phyloP scores from a whole-genome alignment of 225 moss, liverwort and hornwort species.

The Lunularia cruciata region DNA sequence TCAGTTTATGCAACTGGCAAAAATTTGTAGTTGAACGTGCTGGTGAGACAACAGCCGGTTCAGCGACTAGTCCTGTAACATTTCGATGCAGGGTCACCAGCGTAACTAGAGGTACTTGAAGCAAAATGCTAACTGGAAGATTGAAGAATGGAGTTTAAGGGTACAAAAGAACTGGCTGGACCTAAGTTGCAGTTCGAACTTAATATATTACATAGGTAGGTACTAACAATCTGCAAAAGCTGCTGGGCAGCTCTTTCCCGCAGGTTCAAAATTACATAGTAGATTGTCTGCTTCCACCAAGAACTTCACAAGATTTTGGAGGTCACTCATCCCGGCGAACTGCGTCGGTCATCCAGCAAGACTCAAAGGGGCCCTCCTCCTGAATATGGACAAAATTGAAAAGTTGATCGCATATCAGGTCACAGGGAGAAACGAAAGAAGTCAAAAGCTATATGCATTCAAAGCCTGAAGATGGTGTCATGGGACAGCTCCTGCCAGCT shows the following conservation, averaged over 20 bases:
- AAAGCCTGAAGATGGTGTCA: too few relatives aligned
- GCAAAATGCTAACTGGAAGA: conserved; percentile 16
- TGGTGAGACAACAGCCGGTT: conserved; percentile 8
- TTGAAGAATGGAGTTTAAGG: conserved; percentile 11
- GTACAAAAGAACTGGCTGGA: conserved; percentile 1
- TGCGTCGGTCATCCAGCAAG: conserved; percentile 57
- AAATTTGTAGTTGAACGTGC: background rate
- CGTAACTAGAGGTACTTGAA: conserved; percentile 13
- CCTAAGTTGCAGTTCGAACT: conserved; percentile 7
- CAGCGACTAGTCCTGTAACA: conserved; percentile 12
- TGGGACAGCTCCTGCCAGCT: too few relatives aligned
- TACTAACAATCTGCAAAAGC: conserved; percentile 12
- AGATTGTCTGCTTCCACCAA: background rate
- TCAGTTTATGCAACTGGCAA: conserved; percentile 16
- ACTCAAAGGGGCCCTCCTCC: conserved; percentile 48
- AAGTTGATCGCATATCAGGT: too few relatives aligned
- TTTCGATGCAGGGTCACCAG: background rate
- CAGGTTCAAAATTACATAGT: conserved; percentile 4
- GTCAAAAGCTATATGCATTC: too few relatives aligned
- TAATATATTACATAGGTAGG: conserved; percentile 21
- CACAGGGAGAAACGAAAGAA: conserved; percentile 1
- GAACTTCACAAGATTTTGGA: background rate
- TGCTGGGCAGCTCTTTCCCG: conserved; percentile 19
- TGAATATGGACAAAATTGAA: conserved; percentile 2
- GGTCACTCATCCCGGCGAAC: conserved; percentile 47